These are phyloP conservation scores for Paraconiothyrium sp. DNA, from an alignment of 2,329 filamentous ascomycete genomes.

Conservation along the genomic window DNA sequence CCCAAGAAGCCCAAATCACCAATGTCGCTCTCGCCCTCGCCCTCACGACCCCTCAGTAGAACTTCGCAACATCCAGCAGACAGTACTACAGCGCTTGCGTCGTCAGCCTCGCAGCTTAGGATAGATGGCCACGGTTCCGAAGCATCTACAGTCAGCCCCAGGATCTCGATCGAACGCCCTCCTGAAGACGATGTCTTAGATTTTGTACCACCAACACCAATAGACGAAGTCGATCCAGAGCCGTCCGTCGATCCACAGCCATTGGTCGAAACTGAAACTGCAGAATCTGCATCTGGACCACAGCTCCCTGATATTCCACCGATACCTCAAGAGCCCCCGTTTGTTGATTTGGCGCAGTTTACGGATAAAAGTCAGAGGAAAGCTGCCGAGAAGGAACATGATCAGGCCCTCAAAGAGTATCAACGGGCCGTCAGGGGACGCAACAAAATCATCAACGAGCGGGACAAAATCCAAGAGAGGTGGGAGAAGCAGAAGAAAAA, in stretches of 20 bases:
- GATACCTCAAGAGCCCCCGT: slow-evolving; percentile 63
- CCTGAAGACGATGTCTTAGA: slow-evolving; percentile 47
- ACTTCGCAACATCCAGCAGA: slow-evolving; percentile 17
- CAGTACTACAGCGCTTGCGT: slow-evolving; percentile 15
- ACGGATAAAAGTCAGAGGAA: slow-evolving; percentile 73
- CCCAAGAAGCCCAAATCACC: slow-evolving; percentile 63
- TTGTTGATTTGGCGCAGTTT: slow-evolving; percentile 67
- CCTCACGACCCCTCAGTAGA: slow-evolving; percentile 26
- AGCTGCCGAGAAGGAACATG: slow-evolving; percentile 74
- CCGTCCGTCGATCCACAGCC: slow-evolving; percentile 25
- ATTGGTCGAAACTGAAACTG: slow-evolving; percentile 4
- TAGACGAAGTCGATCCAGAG: slow-evolving; percentile 30
- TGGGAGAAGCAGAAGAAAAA: slow-evolving; percentile 56
- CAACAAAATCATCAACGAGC: slow-evolving; percentile 70
- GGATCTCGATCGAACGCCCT: slow-evolving; percentile 59
- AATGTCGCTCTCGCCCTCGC: slow-evolving; percentile 27
- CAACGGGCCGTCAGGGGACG: slow-evolving; percentile 73
- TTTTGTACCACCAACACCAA: slow-evolving; percentile 40
- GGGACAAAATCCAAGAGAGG: slow-evolving; percentile 65
- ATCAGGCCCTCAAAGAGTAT: slow-evolving; percentile 70
- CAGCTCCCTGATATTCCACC: slow-evolving; percentile 59
- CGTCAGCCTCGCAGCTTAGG: slow-evolving; percentile 26
- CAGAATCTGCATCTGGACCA: slow-evolving; percentile 19
- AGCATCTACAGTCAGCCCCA: slow-evolving; percentile 45
- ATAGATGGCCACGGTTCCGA: slow-evolving; percentile 24